Evolutionary conservation across 2,329 filamentous ascomycete genomes (phyloP).

Genomic region (Talaromyces verruculosus): DNA sequence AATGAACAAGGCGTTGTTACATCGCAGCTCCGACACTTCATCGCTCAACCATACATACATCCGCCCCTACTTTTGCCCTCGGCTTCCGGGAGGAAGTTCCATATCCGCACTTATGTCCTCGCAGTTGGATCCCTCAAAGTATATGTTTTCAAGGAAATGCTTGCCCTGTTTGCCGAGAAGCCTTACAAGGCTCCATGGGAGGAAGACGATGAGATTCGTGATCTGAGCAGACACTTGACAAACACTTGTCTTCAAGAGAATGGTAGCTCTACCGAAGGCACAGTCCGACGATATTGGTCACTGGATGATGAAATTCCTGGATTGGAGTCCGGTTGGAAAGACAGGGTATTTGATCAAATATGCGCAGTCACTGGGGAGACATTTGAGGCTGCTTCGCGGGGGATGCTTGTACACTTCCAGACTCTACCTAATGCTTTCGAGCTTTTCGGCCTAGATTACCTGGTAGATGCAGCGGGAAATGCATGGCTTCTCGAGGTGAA

Average conservation of each 20-base stretch:
- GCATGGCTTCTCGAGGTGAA: slow-evolving; percentile 88
- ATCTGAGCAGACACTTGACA: slow-evolving; percentile 78
- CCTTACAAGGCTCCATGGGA: slow-evolving; percentile 65
- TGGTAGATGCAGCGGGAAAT: slow-evolving; percentile 66
- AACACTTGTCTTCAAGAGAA: slow-evolving; percentile 87
- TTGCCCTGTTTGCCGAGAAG: slow-evolving; percentile 83
- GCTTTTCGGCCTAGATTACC: slow-evolving; percentile 85
- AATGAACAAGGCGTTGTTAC: slow-evolving; percentile 65
- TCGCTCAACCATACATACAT: slow-evolving; percentile 92
- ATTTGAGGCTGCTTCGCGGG: slow-evolving; percentile 81
- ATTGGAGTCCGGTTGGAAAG: slow-evolving; percentile 50
- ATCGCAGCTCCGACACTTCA: slow-evolving; percentile 90
- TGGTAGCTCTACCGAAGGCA: slow-evolving; percentile 56
- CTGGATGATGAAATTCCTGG: slow-evolving; percentile 50
- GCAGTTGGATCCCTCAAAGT: slow-evolving; percentile 75
- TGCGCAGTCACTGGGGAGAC: slow-evolving; percentile 69
- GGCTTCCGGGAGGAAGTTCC: slow-evolving; percentile 76
- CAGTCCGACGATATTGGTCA: slow-evolving; percentile 73
- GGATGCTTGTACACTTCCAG: slow-evolving; percentile 89
- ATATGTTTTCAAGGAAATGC: slow-evolving; percentile 86
- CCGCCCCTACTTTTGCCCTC: slow-evolving; percentile 72
- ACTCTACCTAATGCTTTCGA: slow-evolving; percentile 86
- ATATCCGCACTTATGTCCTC: slow-evolving; percentile 88
- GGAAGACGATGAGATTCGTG: slow-evolving; percentile 43
- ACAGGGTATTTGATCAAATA: slow-evolving; percentile 71